Evolutionary conservation across 78 protist species (phyloP), one percentile per base, ranked within the genome.

Genomic region (Tieghemostelium lacteum): DNA sequence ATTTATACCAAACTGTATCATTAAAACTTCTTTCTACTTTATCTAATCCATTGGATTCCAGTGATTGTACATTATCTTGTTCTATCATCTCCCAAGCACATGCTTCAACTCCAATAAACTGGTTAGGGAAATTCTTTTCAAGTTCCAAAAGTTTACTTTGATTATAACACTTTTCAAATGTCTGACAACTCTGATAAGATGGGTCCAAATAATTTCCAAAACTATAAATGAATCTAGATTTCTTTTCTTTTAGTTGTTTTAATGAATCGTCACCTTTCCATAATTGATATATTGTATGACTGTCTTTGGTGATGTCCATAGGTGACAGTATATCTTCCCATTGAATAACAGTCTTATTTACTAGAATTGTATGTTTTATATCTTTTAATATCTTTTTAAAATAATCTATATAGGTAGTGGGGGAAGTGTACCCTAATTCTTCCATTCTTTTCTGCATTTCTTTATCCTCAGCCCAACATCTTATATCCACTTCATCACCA

Each of bases 11-110:
- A 26, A 80, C 78, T 26, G 78, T 19, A 20, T 80, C 73, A 33
- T 28, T 19, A 45, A 55, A 80, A 14, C 72, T 54, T 31, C 89
- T 22, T 16, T 80, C 89, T 1, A 28, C 28, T 28, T 54, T 26
- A 4, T 31, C 24, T 36, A 17, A n/a, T 19, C 76, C 76, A 58
- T 80, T 70, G 33, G 54, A 69, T 34, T 80, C 89, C 7, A 33
- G 29, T 24, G 78, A 80, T 19, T 49, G 40, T 3, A 14, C n/a
- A 37, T 33, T 26, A 3, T 54, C n/a, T 8, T 20, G 7, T 16
- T 60, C 70, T 8, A 71, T 54, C 58, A 80, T 22, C 14, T 80
- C 89, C 89, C 89, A 80, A 8, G 89, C 89, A 80, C 89, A 80
- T 10, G 78, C 76, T 20, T 80, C 89, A 7, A 80, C 34, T 22